These are phyloP conservation scores for Orbilia quercus DNA, from an alignment of 2,329 filamentous ascomycete species.

Conservation along the genomic window DNA sequence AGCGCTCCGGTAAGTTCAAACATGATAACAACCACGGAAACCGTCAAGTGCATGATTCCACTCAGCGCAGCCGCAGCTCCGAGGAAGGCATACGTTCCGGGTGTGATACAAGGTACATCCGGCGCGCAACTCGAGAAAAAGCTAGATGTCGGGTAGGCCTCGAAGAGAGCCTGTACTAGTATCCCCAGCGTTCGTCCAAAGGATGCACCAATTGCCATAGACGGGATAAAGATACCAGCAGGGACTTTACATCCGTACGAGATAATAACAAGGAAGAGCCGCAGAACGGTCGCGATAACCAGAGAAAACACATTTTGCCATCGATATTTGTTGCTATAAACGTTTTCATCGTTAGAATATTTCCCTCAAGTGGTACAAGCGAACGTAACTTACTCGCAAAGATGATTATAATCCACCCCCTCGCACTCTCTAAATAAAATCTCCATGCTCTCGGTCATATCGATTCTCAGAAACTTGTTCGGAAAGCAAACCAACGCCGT, in stretches of 20 bases:
- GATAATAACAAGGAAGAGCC: slow-evolving; percentile 87
- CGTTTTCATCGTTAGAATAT: not conserved
- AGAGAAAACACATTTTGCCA: slow-evolving; percentile 83
- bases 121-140: slow-evolving; percentile 92
- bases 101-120: slow-evolving; percentile 94
- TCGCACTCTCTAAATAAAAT: slow-evolving; percentile 95
- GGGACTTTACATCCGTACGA: slow-evolving; percentile 98
- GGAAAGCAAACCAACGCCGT: slow-evolving; percentile 97
- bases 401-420: slow-evolving; percentile 83
- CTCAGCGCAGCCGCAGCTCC: slow-evolving; percentile 90
- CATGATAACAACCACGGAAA: slow-evolving; percentile 99
- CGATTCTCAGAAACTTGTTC: slow-evolving; percentile 92
- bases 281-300: slow-evolving; percentile 79
- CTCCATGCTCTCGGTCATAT: slow-evolving; percentile 99
- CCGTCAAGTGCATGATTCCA: slow-evolving; percentile 97
- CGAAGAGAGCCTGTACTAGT: slow-evolving; percentile 87
- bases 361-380: too few species aligned
- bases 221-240: slow-evolving; percentile 96
- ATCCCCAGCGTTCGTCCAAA: slow-evolving; percentile 96
- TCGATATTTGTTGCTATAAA: slow-evolving; percentile 70
- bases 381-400: slow-evolving; percentile 76
- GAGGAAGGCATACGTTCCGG: slow-evolving; percentile 94
- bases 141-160: slow-evolving; percentile 80
- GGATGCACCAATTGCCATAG: slow-evolving; percentile 94
- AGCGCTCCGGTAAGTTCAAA: slow-evolving; percentile 97